Conservation (phyloP, 208 protist genomes). For the Lotmaria passim region DNA sequence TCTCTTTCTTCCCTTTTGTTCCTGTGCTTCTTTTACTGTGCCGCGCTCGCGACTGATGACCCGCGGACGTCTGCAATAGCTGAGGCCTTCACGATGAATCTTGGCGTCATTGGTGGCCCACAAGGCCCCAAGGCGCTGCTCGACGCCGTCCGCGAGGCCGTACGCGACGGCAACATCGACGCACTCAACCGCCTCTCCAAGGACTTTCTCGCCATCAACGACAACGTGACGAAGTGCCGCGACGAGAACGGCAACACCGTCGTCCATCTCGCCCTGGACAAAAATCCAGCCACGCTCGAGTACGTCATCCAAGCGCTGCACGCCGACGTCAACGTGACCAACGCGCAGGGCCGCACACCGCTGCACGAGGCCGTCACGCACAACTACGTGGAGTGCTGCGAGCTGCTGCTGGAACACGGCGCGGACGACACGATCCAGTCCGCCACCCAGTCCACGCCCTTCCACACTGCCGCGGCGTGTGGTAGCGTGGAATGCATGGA, state of each 20-base stretch:
- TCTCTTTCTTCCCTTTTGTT: conserved; percentile 5
- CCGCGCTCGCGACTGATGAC: too few species aligned
- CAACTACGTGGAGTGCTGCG: conserved; percentile 84
- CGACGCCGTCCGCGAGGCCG: conserved; percentile 76
- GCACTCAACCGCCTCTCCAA: conserved; percentile 60
- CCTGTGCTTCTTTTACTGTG: neutral
- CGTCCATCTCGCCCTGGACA: conserved; percentile 78
- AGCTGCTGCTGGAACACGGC: conserved; percentile 79
- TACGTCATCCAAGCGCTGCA: conserved; percentile 73
- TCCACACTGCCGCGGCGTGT: conserved; percentile 90
- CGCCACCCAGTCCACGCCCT: conserved; percentile 86
- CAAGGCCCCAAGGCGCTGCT: conserved; percentile 88
- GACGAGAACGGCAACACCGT: conserved; percentile 90
- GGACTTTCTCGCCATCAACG: conserved; percentile 78
- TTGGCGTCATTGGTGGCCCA: conserved; percentile 75
- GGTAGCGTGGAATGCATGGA: conserved; percentile 92
- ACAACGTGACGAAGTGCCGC: conserved; percentile 87
- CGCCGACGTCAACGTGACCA: conserved; percentile 74
- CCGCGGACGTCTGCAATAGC: neutral
- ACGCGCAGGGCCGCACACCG: conserved; percentile 87
- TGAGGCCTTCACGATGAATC: conserved; percentile 27
- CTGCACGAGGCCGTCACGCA: conserved; percentile 88
- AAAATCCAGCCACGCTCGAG: conserved; percentile 65
- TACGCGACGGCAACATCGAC: conserved; percentile 71
- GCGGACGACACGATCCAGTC: conserved; percentile 86